Evolutionary conservation across 805 yeast genomes (phyloP), one percentile per base, ranked within the genome.

Genomic region (Candida palmyrensis): DNA sequence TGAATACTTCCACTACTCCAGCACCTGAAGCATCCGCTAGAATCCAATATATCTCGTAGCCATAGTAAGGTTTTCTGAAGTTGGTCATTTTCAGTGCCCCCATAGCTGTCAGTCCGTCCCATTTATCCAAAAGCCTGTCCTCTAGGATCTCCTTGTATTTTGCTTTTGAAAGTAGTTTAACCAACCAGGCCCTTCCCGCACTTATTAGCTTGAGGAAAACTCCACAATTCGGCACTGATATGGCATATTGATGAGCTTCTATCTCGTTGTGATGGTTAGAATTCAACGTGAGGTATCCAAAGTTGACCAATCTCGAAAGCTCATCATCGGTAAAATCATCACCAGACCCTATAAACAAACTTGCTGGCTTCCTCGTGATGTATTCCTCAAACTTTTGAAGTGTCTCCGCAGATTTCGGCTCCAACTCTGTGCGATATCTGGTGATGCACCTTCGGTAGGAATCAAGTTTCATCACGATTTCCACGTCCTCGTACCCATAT

Each of bases 191-290:
- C 28, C 73, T 51, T 0, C 78, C 68, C 1, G 61, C 50, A 37
- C 63, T 69, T 12, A 72, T 46, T 21, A 73, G 51, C 35, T 66
- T 65, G 26, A 75, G 48, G 30, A 57, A 64, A 2, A 70, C 62
- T 0, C 82, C 82, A 37, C 75, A 57, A 29, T 68, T 64, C 0
- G 81, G 81, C 17, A 66, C 58, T 6, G 75, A 53, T 3, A 76
- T 42, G 14, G 67, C 51, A 38, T 69, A 68, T 40, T 60, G 53
- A 38, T 58, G 48, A 5, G 50, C 35, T 27, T 66, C 72, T 25
- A 68, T 59, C 38, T 58, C 66, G 30, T 62, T 59, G 30, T 67
- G 53, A 33, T 66, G 70, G 39, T 66, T 66, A 6, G 71, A 65
- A 0, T 70, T 60, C 30, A 71, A 44, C 0, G 77, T 66, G 5